Evolutionary conservation across 1,284 basidiomycete genomes (phyloP).

Genomic region (Cutaneotrichosporon sp.): DNA sequence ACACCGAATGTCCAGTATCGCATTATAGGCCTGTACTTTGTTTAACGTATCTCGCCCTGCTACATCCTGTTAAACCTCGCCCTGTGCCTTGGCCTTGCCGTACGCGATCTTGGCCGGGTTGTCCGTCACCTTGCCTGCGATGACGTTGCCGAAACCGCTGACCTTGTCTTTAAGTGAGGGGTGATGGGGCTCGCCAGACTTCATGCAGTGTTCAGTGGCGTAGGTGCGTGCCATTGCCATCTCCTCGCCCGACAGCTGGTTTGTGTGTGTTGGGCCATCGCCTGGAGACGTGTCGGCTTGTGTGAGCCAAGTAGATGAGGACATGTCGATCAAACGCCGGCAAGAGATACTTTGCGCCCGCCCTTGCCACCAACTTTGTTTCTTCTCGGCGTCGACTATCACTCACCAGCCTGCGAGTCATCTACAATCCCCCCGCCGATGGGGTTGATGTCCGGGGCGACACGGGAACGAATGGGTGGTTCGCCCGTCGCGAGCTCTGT

Average conservation of each 20-base stretch:
- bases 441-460: conserved; percentile 25
- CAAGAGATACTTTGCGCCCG: no score
- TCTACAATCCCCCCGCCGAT: conserved; percentile 21
- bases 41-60: background rate
- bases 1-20: background rate
- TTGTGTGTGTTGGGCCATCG: background rate
- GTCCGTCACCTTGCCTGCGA: conserved; percentile 10
- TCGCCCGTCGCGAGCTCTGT: background rate
- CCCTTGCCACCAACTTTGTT: no score
- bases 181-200: background rate
- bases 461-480: conserved; percentile 18
- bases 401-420: conserved; percentile 19
- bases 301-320: background rate
- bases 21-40: background rate
- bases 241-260: background rate
- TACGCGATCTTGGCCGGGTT: conserved; percentile 16
- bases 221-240: background rate
- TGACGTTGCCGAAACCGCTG: conserved; percentile 11
- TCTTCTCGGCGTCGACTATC: no score
- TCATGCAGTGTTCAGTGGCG: background rate
- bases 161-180: conserved; percentile 14
- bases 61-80: conserved; percentile 6
- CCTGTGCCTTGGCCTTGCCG: conserved; percentile 15
- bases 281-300: conserved; percentile 14
- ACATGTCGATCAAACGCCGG: no score